phyloP scores from a whole-genome alignment of 148 eudicot species.

The Polygonum aviculare region DNA sequence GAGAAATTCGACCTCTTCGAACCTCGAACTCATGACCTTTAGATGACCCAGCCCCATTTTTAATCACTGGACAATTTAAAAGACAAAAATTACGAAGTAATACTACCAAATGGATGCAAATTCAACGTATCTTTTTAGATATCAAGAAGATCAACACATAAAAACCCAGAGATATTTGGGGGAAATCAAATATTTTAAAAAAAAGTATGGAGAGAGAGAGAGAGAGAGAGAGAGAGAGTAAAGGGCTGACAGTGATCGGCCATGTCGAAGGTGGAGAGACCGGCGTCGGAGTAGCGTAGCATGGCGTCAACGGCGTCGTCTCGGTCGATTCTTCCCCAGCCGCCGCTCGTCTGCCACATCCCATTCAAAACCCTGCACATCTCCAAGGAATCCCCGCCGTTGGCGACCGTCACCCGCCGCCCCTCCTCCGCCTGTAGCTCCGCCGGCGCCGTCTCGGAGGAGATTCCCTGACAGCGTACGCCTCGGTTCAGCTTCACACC shows the following conservation, averaged over 20 bases:
- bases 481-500: constrained; percentile 11
- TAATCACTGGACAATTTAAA: too few relatives aligned
- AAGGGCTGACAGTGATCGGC: constrained; percentile 66
- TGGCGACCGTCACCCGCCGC: constrained; percentile 33
- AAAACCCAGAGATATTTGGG: background rate
- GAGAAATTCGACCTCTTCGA: too few relatives aligned
- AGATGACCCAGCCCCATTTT: too few relatives aligned
- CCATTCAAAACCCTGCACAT: constrained; percentile 81
- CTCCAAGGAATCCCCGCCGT: constrained; percentile 63
- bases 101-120: background rate
- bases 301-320: constrained; percentile 84
- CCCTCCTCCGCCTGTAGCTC: constrained; percentile 22
- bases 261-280: constrained; percentile 74
- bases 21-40: too few relatives aligned
- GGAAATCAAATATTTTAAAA: background rate
- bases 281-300: constrained; percentile 75
- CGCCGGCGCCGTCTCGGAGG: constrained; percentile 15
- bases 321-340: constrained; percentile 89
- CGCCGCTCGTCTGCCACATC: constrained; percentile 99
- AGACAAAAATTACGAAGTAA: background rate
- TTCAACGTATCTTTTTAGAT: background rate
- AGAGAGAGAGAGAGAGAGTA: background rate
- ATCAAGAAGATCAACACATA: too few relatives aligned
- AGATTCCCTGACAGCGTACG: constrained; percentile 31
- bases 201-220: background rate